Conservation (phyloP, 2,329 filamentous ascomycete species). For the Truncatella angustata region DNA sequence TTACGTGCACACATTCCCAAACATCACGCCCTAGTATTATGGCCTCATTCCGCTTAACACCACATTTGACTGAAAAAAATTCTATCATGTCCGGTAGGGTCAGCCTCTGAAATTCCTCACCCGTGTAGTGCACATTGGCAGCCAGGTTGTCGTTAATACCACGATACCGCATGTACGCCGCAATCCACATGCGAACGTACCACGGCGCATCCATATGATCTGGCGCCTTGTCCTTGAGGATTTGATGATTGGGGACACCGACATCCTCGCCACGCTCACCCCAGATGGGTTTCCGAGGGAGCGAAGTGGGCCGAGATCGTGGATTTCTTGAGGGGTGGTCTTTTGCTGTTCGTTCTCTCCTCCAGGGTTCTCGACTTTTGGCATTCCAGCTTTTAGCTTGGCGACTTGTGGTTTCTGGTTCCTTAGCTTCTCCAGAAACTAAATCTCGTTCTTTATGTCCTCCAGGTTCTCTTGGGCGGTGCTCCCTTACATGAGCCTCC, state of each 20-base stretch:
- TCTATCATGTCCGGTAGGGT: background rate
- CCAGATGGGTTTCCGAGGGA: constrained; percentile 1
- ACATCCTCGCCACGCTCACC: constrained; percentile 3
- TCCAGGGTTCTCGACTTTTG: background rate
- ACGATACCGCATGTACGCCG: constrained; percentile 9
- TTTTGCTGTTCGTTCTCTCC: background rate
- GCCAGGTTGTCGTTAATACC: constrained; percentile 3
- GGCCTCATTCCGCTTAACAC: constrained; percentile 1
- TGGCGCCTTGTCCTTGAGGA: constrained; percentile 1
- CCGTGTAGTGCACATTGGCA: constrained; percentile 3
- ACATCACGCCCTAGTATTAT: background rate
- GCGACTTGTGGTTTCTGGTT: background rate
- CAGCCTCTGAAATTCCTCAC: constrained; percentile 1
- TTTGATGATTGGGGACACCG: background rate
- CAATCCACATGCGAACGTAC: constrained; percentile 10
- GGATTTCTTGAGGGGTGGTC: no score
- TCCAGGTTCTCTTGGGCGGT: background rate
- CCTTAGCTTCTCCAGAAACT: background rate
- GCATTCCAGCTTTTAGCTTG: background rate
- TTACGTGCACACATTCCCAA: constrained; percentile 1
- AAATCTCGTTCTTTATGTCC: background rate
- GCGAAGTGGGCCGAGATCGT: background rate
- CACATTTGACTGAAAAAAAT: constrained; percentile 1
- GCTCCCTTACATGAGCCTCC: background rate
- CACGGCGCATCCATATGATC: constrained; percentile 6